These are phyloP conservation scores for Scalesia atractyloides DNA, from an alignment of 129 eudicot species.

Conservation along the genomic window DNA sequence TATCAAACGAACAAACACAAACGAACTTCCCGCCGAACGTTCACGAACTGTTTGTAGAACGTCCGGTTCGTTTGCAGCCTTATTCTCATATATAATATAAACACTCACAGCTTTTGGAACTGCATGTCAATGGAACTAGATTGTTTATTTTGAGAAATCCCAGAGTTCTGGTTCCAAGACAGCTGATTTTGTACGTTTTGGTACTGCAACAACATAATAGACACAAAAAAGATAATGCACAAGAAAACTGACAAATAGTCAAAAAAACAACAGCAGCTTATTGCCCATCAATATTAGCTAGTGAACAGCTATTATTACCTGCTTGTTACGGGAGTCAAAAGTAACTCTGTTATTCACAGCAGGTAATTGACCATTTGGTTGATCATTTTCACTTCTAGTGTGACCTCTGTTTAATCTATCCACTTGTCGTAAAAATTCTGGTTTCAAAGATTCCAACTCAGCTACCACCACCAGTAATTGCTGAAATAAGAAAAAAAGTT, in stretches of 20 bases:
- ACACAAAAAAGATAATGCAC: slow-evolving; percentile 6
- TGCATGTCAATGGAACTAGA: slow-evolving; percentile 53
- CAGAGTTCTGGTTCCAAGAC: slow-evolving; percentile 57
- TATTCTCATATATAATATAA: slow-evolving; percentile 1
- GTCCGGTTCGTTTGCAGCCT: too few relatives aligned
- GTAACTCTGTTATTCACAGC: slow-evolving; percentile 39
- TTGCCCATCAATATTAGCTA: slow-evolving; percentile 19
- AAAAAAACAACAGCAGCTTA: slow-evolving; percentile 5
- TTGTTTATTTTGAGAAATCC: slow-evolving; percentile 40
- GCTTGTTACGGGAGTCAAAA: slow-evolving; percentile 33
- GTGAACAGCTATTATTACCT: slow-evolving; percentile 45
- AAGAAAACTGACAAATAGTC: background rate
- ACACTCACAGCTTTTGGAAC: slow-evolving; percentile 90
- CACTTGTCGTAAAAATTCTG: slow-evolving; percentile 52
- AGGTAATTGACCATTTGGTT: slow-evolving; percentile 46
- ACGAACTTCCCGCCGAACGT: too few relatives aligned
- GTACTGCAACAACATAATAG: slow-evolving; percentile 39
- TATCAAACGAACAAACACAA: too few relatives aligned
- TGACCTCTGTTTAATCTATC: slow-evolving; percentile 50
- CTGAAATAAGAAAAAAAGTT: slow-evolving; percentile 43
- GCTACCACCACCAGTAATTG: slow-evolving; percentile 65
- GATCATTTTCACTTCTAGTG: slow-evolving; percentile 38
- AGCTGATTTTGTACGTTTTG: slow-evolving; percentile 34
- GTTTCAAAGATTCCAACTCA: slow-evolving; percentile 82
- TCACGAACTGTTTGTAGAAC: too few relatives aligned